phyloP scores from a whole-genome alignment of 306 rosid species.

The Glycine tomentella region DNA sequence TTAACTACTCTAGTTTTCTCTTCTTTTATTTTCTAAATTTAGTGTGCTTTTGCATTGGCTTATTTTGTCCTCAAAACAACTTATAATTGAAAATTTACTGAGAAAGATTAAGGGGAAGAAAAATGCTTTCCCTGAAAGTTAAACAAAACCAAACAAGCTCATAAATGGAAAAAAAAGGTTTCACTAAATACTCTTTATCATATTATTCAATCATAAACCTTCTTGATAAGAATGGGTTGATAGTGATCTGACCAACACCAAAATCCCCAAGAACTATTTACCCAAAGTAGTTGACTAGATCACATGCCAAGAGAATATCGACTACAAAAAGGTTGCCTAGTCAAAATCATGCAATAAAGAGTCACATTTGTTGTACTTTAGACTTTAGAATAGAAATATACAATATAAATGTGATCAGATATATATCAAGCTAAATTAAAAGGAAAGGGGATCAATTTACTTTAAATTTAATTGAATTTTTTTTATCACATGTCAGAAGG shows the following conservation, averaged over 20 bases:
- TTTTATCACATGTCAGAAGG: background rate
- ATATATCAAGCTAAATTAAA: conserved; percentile 32
- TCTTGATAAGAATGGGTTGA: conserved; percentile 91
- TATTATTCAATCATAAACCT: conserved; percentile 64
- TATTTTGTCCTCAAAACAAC: background rate
- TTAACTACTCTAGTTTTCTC: conserved; percentile 24
- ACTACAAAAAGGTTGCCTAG: conserved; percentile 99
- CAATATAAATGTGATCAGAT: conserved; percentile 17
- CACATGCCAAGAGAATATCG: conserved; percentile 95
- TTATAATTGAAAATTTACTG: background rate
- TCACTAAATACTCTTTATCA: background rate
- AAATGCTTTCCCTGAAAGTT: background rate
- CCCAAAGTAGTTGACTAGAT: conserved; percentile 97
- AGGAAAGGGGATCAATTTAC: conserved; percentile 15
- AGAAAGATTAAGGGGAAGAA: background rate
- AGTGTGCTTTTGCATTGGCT: conserved; percentile 19
- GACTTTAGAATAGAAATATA: conserved; percentile 43
- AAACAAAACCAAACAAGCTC: background rate
- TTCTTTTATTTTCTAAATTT: background rate
- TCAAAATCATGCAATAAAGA: conserved; percentile 51
- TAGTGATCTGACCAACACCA: conserved; percentile 94
- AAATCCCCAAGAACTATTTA: conserved; percentile 95
- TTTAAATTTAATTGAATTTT: background rate
- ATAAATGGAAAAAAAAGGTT: background rate
- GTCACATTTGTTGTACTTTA: conserved; percentile 32